Evolutionary conservation across 2,329 filamentous ascomycete genomes (phyloP), one percentile per base, ranked within the genome.

Genomic region (Esteya vermicola): DNA sequence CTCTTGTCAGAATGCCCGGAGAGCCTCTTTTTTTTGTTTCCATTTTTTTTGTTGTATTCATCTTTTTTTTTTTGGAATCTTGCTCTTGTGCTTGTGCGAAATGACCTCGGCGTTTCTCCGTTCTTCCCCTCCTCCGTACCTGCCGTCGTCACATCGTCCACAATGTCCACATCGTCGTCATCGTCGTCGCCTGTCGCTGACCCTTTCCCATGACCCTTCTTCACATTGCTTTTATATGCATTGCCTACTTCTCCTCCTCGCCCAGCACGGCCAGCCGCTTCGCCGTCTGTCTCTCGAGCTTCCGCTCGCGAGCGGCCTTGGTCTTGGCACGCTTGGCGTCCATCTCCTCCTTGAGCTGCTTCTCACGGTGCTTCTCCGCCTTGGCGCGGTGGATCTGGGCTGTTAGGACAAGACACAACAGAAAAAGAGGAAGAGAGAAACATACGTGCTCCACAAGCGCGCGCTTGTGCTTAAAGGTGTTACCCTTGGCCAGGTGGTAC

Each of bases 391-490:
- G 91, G 65, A 98, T 96, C 91, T 98, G 59, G 57, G 46, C 7
- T 12, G 18, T 32, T 36, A 20, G n/a, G 3, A 36, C 20, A 34
- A 40, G 26, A 21, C 9, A 23, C 2, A 23, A 22, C 25, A 34
- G 32, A 32, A 23, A 41, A 23, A 36, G 16, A 14, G 16, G 9
- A 3, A 25, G 16, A 3, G 27, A 42, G 46, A 43, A 43, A 85
- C 91, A 63, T 93, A 98, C 91, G 76, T 98, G 91, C 80, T 98
- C 91, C 65, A 98, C 86, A 59, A 98, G 81, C 62, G 88, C 91
- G 72, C 91, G 83, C 88, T 96, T 98, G 85, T 98, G 91, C 88
- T 98, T 98, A 84, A 98, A 98, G 67, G 91, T 89, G 82, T 98
- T 98, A 93, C 91, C 93, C 88, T 98, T 98, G 81, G 84, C 91